Evolutionary conservation across 345 rosid species (phyloP), one percentile per base, ranked within the genome.

Genomic region (Acer campestre): DNA sequence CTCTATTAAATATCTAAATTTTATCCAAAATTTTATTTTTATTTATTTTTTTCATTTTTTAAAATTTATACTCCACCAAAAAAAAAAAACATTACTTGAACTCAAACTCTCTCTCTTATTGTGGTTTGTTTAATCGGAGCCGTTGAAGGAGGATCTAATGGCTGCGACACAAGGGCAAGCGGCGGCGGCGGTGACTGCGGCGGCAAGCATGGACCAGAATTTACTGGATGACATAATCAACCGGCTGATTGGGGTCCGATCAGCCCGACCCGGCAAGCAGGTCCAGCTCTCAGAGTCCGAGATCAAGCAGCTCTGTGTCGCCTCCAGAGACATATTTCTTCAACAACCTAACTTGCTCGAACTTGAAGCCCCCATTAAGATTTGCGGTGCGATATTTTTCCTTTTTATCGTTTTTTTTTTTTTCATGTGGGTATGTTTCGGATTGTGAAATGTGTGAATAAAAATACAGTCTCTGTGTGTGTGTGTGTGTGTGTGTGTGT

Each of bases 351-450:
- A 90, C 84, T 78, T 95, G 88, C 94, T 95, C 14, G 99, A 95
- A 85, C 97, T 95, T 25, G 98, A 92, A 75, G 96, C 98, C 11
- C 99, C 99, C 66, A 95, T 95, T 85, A 95, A 95, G 88, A 90
- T 95, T 61, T 95, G 99, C 58, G 99, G 99, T 95, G 81, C 51
- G 31, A 10, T 62, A 7, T 48, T 61, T 74, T 2, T 18, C 38
- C 1, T 51, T 16, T 51, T 17, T 40, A 40, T 23, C 11, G 11
- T n/a, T 76, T 42, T 35, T 25, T 67, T 12, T 7, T 22, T 20
- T 20, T 20, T 61, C 7, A n/a, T 7, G 11, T 48, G 53, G 53
- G 53, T 48, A 11, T 48, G 53, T 48, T 48, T 48, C 11, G 16
- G 53, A 48, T 49, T 49, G 17, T 49, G 17, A 49, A 49, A 49